A percentile compares a stretch with the other conserved stretches of the same genome.
phyloP scores from a whole-genome alignment of 495 filamentous ascomycete genomes.

The Hyphodiscus hymeniophilus region DNA sequence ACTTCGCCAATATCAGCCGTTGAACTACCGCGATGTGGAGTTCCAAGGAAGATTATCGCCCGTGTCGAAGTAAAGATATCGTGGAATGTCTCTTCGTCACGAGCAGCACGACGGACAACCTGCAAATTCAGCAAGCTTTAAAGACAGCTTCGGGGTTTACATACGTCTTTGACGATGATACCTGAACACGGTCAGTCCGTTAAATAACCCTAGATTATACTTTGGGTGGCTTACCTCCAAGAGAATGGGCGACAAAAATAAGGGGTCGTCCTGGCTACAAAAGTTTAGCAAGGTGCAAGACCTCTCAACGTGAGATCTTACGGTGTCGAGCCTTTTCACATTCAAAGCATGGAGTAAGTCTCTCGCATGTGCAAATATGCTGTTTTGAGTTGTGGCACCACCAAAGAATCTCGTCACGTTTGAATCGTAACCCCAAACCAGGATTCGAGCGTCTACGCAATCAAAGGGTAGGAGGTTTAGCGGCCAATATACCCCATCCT shows the following conservation, averaged over 20 bases:
- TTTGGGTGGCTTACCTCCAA: slow-evolving; percentile 14
- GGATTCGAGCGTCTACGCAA: slow-evolving; percentile 25
- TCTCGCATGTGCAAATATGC: slow-evolving; percentile 27
- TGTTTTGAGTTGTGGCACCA: slow-evolving; percentile 21
- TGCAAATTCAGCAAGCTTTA: not conserved
- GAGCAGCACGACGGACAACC: slow-evolving; percentile 7
- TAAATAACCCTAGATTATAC: not conserved
- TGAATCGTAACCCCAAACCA: slow-evolving; percentile 36
- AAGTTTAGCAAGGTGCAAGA: not conserved
- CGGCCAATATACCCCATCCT: slow-evolving; percentile 26
- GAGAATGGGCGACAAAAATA: slow-evolving; percentile 18
- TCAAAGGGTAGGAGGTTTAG: slow-evolving; percentile 28
- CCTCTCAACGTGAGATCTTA: not conserved
- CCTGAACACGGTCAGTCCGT: slow-evolving; percentile 1
- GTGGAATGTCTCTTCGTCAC: not conserved
- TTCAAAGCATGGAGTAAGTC: slow-evolving; percentile 26
- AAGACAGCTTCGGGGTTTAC: not conserved
- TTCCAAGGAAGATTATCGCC: slow-evolving; percentile 17
- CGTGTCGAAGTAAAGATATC: slow-evolving; percentile 12
- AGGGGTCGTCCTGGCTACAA: slow-evolving; percentile 4
- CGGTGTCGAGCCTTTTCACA: not conserved
- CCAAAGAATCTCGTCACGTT: slow-evolving; percentile 26
- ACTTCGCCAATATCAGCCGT: slow-evolving; percentile 8
- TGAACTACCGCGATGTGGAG: slow-evolving; percentile 16
- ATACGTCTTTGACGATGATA: slow-evolving; percentile 18